Conservation (phyloP, 257 asterid species). For the Gardenia jasminoides region DNA sequence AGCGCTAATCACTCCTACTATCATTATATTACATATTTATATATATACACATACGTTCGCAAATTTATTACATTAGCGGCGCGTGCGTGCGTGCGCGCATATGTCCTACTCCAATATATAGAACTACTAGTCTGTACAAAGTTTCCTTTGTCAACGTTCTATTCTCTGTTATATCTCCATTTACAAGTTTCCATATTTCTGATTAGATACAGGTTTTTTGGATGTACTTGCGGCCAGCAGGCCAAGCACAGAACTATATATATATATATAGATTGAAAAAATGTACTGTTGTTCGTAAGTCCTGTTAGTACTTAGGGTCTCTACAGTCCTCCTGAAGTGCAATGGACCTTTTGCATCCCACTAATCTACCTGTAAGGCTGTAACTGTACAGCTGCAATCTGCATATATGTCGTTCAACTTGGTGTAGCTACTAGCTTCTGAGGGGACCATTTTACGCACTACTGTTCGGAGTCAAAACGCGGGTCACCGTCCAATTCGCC, state of each 20-base stretch:
- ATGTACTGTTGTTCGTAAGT: too few species aligned
- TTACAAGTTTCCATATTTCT: neutral
- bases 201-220: neutral
- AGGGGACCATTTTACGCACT: neutral
- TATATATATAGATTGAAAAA: too few species aligned
- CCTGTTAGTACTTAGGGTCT: neutral
- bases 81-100: neutral
- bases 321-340: neutral
- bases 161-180: neutral
- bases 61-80: too few species aligned
- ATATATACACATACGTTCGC: too few species aligned
- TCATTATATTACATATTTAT: too few species aligned
- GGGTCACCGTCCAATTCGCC: constrained; percentile 12
- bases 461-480: constrained; percentile 12
- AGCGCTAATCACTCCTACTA: too few species aligned
- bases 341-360: neutral
- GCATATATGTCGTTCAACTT: neutral
- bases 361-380: neutral
- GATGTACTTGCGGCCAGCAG: neutral
- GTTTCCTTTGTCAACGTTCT: neutral
- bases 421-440: neutral
- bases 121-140: neutral
- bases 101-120: neutral
- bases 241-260: neutral
- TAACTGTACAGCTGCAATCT: too few species aligned